phyloP scores from a whole-genome alignment of 2,329 filamentous ascomycete genomes.

The Pseudocercospora macadamiae region DNA sequence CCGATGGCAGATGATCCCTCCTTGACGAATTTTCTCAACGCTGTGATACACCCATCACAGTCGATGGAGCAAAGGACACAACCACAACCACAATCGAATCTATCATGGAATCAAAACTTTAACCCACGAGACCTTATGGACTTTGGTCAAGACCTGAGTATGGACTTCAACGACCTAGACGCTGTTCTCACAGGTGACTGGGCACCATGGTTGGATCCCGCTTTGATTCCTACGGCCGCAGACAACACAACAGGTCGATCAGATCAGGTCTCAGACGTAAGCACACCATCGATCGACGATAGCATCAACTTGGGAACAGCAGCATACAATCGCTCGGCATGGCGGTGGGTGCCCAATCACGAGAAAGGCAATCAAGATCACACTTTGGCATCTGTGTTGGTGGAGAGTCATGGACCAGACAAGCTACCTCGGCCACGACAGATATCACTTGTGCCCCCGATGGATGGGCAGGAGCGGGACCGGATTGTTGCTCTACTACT shows the following conservation, averaged over 20 bases:
- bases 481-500: conserved; percentile 26
- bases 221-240: conserved; percentile 8
- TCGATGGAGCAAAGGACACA: neutral
- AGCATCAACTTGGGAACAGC: conserved; percentile 27
- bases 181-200: conserved; percentile 22
- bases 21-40: conserved; percentile 22
- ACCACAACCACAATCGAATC: neutral
- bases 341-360: conserved; percentile 24
- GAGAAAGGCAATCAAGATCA: conserved; percentile 23
- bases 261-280: conserved; percentile 11
- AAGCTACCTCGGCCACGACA: conserved; percentile 13
- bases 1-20: conserved; percentile 18
- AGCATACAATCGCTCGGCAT: conserved; percentile 26
- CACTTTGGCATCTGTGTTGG: conserved; percentile 18
- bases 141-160: conserved; percentile 26
- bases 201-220: conserved; percentile 25
- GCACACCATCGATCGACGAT: conserved; percentile 24
- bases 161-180: conserved; percentile 27
- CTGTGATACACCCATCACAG: conserved; percentile 19
- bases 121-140: conserved; percentile 28
- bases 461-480: conserved; percentile 22
- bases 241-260: conserved; percentile 13
- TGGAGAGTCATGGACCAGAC: conserved; percentile 22
- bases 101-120: conserved; percentile 22
- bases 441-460: conserved; percentile 13